Evolutionary conservation across 2,329 filamentous ascomycete species (phyloP).

Genomic region (Lizonia empirigonia): DNA sequence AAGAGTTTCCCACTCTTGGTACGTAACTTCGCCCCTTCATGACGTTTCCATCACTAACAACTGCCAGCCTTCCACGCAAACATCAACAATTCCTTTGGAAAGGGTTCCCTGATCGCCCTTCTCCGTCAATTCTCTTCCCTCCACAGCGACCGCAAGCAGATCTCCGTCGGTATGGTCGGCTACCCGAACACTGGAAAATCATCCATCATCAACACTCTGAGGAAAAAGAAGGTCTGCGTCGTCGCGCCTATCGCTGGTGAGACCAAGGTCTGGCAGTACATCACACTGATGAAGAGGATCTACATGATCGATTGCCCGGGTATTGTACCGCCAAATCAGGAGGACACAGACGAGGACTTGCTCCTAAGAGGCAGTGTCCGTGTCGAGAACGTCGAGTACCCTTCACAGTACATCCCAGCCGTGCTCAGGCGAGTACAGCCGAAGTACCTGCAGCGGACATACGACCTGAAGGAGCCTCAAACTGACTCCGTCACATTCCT

Average conservation of each 20-base stretch:
- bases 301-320: slow-evolving; percentile 97
- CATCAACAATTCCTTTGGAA: slow-evolving; percentile 95
- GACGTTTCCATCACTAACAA: slow-evolving; percentile 1
- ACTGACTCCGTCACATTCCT: slow-evolving; percentile 80
- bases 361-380: slow-evolving; percentile 88
- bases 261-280: slow-evolving; percentile 98
- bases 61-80: slow-evolving; percentile 82
- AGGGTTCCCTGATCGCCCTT: slow-evolving; percentile 89
- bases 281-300: slow-evolving; percentile 92
- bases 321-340: slow-evolving; percentile 86
- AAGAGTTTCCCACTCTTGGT: slow-evolving; percentile 83
- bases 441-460: slow-evolving; percentile 90
- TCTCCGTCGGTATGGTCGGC: slow-evolving; percentile 86
- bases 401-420: slow-evolving; percentile 91
- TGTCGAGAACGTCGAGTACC: slow-evolving; percentile 95
- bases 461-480: slow-evolving; percentile 80
- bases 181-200: slow-evolving; percentile 97
- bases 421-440: slow-evolving; percentile 80
- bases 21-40: not conserved
- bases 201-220: slow-evolving; percentile 93
- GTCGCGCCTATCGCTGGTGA: slow-evolving; percentile 95
- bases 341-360: slow-evolving; percentile 85
- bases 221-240: slow-evolving; percentile 91
- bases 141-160: slow-evolving; percentile 90
- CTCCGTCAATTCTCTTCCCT: slow-evolving; percentile 90